Conservation (phyloP, 352 stramenopile genomes). For the Globisporangium ultimum region DNA sequence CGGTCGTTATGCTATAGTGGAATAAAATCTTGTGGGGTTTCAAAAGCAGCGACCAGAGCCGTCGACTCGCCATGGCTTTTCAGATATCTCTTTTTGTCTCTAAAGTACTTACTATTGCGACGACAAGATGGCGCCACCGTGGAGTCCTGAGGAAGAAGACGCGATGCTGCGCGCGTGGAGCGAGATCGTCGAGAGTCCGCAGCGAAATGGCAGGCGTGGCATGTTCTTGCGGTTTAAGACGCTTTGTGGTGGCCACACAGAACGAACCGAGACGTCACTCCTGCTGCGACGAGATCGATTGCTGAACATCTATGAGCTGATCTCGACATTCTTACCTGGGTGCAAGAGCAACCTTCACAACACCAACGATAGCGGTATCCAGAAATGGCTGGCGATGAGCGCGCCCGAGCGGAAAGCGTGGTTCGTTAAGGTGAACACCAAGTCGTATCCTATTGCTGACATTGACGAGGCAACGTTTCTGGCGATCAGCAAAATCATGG, state of each 20-base stretch:
- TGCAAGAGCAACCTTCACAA: background rate
- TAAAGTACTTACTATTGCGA: background rate
- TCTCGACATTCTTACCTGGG: background rate
- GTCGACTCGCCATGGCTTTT: too few species aligned
- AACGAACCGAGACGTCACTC: background rate
- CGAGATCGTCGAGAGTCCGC: slow-evolving; percentile 4
- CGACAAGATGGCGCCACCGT: slow-evolving; percentile 1
- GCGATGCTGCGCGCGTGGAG: slow-evolving; percentile 6
- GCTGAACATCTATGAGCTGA: background rate
- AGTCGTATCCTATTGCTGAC: background rate
- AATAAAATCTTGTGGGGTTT: too few species aligned
- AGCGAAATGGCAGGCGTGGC: background rate
- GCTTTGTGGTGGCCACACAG: background rate
- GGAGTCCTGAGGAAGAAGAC: background rate
- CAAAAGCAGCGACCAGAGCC: too few species aligned
- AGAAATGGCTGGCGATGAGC: background rate
- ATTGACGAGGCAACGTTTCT: background rate
- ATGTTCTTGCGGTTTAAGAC: background rate
- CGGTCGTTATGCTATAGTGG: too few species aligned
- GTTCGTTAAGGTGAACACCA: background rate
- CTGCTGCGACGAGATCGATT: background rate
- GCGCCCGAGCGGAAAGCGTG: background rate
- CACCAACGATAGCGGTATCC: background rate
- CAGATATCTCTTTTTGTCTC: too few species aligned
- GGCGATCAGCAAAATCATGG: background rate